Conservation (phyloP, 192 early-diverging fungal genomes). For the Coemansia sp. region DNA sequence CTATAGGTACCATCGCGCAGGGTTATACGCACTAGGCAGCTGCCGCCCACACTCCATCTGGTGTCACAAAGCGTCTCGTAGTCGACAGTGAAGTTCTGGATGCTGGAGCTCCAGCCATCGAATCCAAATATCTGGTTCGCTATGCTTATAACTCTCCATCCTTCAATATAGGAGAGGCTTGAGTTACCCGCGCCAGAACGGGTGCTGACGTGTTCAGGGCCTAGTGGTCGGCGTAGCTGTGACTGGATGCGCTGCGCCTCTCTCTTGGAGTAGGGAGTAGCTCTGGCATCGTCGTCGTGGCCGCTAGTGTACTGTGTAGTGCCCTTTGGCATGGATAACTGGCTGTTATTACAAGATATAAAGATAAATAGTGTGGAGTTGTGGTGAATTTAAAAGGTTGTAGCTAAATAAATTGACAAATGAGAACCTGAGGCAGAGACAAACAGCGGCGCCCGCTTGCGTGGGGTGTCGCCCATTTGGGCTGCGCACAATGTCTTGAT, state of each 20-base stretch:
- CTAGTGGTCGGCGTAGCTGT: constrained; percentile 59
- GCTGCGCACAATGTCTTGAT: not conserved
- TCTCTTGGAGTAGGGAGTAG: constrained; percentile 14
- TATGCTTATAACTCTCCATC: constrained; percentile 77
- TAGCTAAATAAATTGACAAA: not conserved
- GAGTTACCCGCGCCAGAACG: constrained; percentile 69
- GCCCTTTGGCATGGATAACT: not conserved
- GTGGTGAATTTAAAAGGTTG: not conserved
- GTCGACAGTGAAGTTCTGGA: constrained; percentile 77
- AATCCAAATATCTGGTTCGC: constrained; percentile 97
- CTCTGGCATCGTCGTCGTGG: not conserved
- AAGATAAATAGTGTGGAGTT: not conserved
- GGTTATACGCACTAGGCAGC: constrained; percentile 76
- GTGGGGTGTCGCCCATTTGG: not conserved
- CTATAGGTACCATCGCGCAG: constrained; percentile 85
- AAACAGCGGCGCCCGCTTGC: not conserved
- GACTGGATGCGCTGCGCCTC: constrained; percentile 22
- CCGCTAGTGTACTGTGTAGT: not conserved
- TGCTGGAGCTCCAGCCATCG: constrained; percentile 82
- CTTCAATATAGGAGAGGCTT: constrained; percentile 79
- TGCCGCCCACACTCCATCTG: constrained; percentile 65
- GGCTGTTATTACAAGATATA: not conserved
- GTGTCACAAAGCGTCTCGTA: constrained; percentile 58
- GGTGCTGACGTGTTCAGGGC: constrained; percentile 67
- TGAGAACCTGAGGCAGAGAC: not conserved